phyloP scores from a whole-genome alignment of 495 filamentous ascomycete species.

The Echria macrotheca region DNA sequence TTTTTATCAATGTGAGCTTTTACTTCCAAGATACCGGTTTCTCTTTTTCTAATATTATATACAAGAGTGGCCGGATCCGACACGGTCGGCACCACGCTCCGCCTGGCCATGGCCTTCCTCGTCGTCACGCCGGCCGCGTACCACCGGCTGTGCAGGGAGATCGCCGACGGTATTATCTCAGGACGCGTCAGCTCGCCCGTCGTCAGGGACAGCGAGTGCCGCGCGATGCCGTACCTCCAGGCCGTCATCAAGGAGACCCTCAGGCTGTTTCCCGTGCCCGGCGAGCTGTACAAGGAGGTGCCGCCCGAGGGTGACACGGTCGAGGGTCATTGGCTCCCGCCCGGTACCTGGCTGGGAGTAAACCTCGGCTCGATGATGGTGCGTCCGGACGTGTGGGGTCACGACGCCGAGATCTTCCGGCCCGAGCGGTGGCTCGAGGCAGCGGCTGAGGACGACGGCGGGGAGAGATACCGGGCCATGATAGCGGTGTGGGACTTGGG shows the following conservation, averaged over 20 bases:
- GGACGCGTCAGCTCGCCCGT: conserved; percentile 18
- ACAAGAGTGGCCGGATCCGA: conserved; percentile 43
- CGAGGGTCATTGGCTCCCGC: conserved; percentile 47
- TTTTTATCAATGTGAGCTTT: not conserved
- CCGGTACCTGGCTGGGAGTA: conserved; percentile 50
- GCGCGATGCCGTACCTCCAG: conserved; percentile 36
- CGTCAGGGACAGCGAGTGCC: conserved; percentile 34
- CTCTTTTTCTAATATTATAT: too few species aligned
- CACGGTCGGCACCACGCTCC: conserved; percentile 52
- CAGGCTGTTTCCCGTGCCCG: conserved; percentile 35
- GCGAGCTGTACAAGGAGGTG: conserved; percentile 38
- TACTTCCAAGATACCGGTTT: too few species aligned
- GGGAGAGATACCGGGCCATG: conserved; percentile 26
- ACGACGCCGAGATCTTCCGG: conserved; percentile 39
- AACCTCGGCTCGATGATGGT: conserved; percentile 32
- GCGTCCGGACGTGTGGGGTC: conserved; percentile 25
- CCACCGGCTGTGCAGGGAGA: conserved; percentile 49
- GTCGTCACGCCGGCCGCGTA: conserved; percentile 43
- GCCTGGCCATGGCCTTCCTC: conserved; percentile 46
- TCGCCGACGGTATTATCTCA: conserved; percentile 30
- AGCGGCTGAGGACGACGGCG: conserved; percentile 18
- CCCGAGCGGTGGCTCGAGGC: conserved; percentile 49
- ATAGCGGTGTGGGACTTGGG: conserved; percentile 17
- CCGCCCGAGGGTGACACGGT: conserved; percentile 44
- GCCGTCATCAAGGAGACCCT: conserved; percentile 40